A percentile compares a stretch with the other conserved stretches of the same genome.
Conservation (phyloP, 306 rosid species). For the Fragaria nilgerrensis region DNA sequence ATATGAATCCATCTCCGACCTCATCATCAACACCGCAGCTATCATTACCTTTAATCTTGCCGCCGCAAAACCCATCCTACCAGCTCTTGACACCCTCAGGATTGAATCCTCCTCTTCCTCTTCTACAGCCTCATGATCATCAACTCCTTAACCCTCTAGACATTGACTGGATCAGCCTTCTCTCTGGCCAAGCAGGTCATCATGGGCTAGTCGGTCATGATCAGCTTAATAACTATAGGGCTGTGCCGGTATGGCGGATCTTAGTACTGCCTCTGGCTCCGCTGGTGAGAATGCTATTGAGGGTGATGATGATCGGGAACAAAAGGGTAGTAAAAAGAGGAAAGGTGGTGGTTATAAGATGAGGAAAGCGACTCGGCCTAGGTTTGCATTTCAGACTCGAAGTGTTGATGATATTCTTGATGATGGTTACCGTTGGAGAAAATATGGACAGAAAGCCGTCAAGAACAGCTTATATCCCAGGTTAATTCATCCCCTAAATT, state of each 20-base stretch:
- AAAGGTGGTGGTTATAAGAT: conserved; percentile 25
- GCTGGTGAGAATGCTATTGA: conserved; percentile 18
- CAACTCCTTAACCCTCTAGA: conserved; percentile 29
- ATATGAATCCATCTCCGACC: conserved; percentile 18
- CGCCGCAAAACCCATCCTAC: conserved; percentile 35
- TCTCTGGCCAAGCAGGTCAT: conserved; percentile 37
- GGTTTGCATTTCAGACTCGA: conserved; percentile 89
- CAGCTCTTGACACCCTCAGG: conserved; percentile 32
- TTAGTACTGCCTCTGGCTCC: conserved; percentile 12
- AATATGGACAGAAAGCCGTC: conserved; percentile 93
- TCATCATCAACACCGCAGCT: conserved; percentile 9
- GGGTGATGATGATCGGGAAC: conserved; percentile 18
- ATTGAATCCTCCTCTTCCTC: conserved; percentile 21
- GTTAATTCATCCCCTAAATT: conserved; percentile 25
- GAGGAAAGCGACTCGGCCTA: conserved; percentile 50
- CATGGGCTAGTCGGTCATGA: conserved; percentile 16
- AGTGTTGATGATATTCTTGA: conserved; percentile 88
- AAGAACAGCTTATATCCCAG: conserved; percentile 77
- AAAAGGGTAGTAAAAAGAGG: conserved; percentile 33
- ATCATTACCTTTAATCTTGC: conserved; percentile 15
- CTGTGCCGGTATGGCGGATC: background rate
- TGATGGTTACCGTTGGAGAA: conserved; percentile 98
- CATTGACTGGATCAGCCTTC: conserved; percentile 65
- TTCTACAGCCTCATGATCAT: conserved; percentile 20
- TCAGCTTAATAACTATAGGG: conserved; percentile 16